Percentiles rank a stretch among this genome's conserved stretches.
Evolutionary conservation across 2,329 filamentous ascomycete species (phyloP).

Genomic region (Nothophaeocryptopus gaeumannii): DNA sequence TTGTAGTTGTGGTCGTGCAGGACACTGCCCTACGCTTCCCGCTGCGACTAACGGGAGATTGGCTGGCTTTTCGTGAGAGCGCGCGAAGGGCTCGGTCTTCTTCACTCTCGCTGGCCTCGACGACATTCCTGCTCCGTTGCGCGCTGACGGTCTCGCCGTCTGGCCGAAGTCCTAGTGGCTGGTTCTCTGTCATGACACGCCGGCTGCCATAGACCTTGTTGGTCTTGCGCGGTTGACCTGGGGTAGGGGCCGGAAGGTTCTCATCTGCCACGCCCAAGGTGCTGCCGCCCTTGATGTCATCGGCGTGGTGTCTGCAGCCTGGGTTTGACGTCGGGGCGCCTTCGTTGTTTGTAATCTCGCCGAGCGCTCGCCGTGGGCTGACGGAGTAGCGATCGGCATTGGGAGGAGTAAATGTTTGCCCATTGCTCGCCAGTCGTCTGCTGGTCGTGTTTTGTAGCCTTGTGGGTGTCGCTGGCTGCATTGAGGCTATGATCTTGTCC

Average conservation of each 20-base stretch:
- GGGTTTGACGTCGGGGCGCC: slow-evolving; percentile 44
- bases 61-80: slow-evolving; percentile 63
- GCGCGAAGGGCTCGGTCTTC: slow-evolving; percentile 81
- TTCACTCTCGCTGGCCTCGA: slow-evolving; percentile 68
- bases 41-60: slow-evolving; percentile 55
- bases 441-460: slow-evolving; percentile 46
- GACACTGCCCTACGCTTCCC: slow-evolving; percentile 69
- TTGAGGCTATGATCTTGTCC: slow-evolving; percentile 68
- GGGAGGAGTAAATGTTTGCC: slow-evolving; percentile 77
- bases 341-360: slow-evolving; percentile 85
- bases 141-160: slow-evolving; percentile 61
- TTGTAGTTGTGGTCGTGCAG: slow-evolving; percentile 71
- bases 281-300: slow-evolving; percentile 25
- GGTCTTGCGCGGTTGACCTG: slow-evolving; percentile 90
- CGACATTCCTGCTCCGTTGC: slow-evolving; percentile 57
- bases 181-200: slow-evolving; percentile 45
- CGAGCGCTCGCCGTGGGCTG: slow-evolving; percentile 68
- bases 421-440: slow-evolving; percentile 57
- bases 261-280: slow-evolving; percentile 74
- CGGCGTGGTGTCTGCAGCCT: slow-evolving; percentile 21
- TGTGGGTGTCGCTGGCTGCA: slow-evolving; percentile 57
- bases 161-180: slow-evolving; percentile 49
- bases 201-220: slow-evolving; percentile 72
- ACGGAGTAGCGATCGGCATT: slow-evolving; percentile 64
- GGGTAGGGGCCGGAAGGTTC: slow-evolving; percentile 89